Percentiles rank a stretch among this genome's conserved stretches.
Conservation (phyloP, 1,139 yeast species). For the Pichia sp. region DNA sequence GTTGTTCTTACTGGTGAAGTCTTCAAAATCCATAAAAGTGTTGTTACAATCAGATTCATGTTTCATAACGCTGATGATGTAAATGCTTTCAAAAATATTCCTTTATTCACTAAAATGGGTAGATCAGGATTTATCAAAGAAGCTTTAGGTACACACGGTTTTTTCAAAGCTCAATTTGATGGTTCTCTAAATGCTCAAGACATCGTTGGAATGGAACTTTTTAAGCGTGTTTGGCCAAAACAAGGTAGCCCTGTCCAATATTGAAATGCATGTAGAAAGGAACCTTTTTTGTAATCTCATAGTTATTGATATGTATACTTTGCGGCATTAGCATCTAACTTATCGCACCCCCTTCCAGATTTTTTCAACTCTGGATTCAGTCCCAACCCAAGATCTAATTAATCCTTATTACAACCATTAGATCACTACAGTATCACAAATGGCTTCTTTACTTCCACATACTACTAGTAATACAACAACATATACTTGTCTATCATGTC, state of each 20-base stretch:
- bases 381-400: too few species aligned
- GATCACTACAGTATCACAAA: neutral
- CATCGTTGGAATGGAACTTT: conserved; percentile 87
- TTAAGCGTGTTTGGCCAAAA: conserved; percentile 89
- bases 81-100: conserved; percentile 83
- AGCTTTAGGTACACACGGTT: conserved; percentile 96
- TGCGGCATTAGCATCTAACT: too few species aligned
- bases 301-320: too few species aligned
- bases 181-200: conserved; percentile 89
- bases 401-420: too few species aligned
- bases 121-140: conserved; percentile 92
- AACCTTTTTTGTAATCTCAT: neutral
- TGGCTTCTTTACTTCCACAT: conserved; percentile 16
- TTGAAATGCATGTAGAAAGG: neutral
- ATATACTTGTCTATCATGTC: conserved; percentile 85
- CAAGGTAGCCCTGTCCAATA: conserved; percentile 16
- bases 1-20: conserved; percentile 91
- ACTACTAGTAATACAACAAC: conserved; percentile 20
- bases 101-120: conserved; percentile 86
- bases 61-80: conserved; percentile 90
- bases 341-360: too few species aligned
- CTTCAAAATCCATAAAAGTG: conserved; percentile 85
- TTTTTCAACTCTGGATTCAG: too few species aligned
- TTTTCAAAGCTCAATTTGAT: conserved; percentile 93
- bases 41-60: conserved; percentile 94